phyloP scores from a whole-genome alignment of 306 rosid species.

The Sicyos edulis region DNA sequence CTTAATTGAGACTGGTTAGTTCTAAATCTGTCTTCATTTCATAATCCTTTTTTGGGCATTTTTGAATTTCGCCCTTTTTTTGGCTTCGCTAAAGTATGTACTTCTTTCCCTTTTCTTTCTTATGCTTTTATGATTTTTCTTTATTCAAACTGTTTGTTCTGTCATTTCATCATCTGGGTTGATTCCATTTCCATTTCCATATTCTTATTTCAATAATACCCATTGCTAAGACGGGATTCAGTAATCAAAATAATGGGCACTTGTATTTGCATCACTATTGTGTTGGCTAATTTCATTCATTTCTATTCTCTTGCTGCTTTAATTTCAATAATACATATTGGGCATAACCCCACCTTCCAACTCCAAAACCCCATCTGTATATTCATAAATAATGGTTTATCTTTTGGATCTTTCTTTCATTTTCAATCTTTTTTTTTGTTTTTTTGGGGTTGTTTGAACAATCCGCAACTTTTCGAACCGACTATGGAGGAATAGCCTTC shows the following conservation, averaged over 20 bases:
- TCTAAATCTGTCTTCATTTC: conserved; percentile 2
- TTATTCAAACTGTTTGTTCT: conserved; percentile 22
- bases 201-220: conserved; percentile 17
- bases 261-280: background rate
- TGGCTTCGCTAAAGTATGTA: background rate
- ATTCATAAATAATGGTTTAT: conserved; percentile 5
- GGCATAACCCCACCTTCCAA: background rate
- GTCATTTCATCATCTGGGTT: background rate
- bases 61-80: background rate
- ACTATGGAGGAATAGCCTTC: background rate
- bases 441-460: conserved; percentile 4
- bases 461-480: conserved; percentile 27
- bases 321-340: background rate
- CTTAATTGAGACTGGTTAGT: background rate
- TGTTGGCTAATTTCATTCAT: conserved; percentile 14
- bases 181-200: conserved; percentile 19
- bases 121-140: background rate
- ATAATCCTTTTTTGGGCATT: background rate
- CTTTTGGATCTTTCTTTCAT: background rate
- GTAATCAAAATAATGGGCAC: conserved; percentile 1
- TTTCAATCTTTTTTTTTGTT: background rate
- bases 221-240: background rate
- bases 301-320: background rate
- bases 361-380: background rate
- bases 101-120: background rate